phyloP scores from a whole-genome alignment of 768 basidiomycete species.

The Mycena venus region DNA sequence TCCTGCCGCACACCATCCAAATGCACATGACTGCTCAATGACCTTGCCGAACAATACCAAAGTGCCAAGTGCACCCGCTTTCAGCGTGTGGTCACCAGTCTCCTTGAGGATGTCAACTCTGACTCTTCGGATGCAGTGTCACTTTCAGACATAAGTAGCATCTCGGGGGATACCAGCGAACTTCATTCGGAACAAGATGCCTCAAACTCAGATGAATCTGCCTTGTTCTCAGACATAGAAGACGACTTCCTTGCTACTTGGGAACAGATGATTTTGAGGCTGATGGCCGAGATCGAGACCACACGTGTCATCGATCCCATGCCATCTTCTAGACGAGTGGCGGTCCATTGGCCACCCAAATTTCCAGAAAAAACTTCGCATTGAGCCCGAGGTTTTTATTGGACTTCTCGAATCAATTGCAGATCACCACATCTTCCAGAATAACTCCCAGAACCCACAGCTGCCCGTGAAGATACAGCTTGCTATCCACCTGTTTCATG shows the following conservation, averaged over 20 bases:
- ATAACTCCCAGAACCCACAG: constrained; percentile 40
- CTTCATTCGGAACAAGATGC: not conserved
- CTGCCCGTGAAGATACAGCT: constrained; percentile 38
- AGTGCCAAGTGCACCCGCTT: not conserved
- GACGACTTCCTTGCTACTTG: too few relatives aligned
- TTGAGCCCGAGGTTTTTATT: too few relatives aligned
- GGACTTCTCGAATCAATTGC: constrained; percentile 31
- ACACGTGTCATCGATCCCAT: not conserved
- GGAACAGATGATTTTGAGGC: too few relatives aligned
- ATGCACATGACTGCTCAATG: too few relatives aligned
- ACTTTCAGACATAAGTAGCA: not conserved
- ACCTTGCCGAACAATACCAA: too few relatives aligned
- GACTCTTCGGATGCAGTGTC: not conserved
- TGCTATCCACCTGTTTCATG: constrained; percentile 38
- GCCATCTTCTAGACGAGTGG: constrained; percentile 2
- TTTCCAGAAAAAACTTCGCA: constrained; percentile 2
- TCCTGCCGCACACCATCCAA: not conserved
- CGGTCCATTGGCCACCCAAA: not conserved
- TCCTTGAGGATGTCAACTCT: not conserved
- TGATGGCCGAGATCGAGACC: too few relatives aligned
- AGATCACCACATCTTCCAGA: too few relatives aligned
- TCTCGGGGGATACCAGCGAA: not conserved
- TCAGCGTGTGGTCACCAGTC: not conserved
- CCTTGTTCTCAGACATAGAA: too few relatives aligned
- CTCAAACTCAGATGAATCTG: not conserved